Conservation (phyloP, 345 rosid species). For the Eucalyptus victrix region DNA sequence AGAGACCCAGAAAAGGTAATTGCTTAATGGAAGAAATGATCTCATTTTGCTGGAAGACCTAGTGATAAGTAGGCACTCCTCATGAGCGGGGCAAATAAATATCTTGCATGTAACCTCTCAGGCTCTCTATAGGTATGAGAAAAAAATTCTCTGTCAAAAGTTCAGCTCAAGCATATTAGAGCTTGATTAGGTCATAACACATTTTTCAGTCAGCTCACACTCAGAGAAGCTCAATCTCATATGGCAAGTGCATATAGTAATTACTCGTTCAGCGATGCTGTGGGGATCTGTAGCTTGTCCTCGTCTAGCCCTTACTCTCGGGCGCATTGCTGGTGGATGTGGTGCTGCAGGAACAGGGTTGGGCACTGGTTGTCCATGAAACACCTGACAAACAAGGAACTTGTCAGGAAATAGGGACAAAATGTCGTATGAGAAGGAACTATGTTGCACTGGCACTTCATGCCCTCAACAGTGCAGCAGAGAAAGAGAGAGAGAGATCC, state of each 20-base stretch:
- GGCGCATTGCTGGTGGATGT: conserved; percentile 92
- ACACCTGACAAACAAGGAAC: conserved; percentile 38
- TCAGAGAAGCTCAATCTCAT: background rate
- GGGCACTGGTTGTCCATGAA: conserved; percentile 82
- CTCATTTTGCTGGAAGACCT: background rate
- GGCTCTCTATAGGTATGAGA: background rate
- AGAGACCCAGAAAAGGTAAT: background rate
- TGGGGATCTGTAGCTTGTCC: conserved; percentile 99
- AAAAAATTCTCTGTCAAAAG: background rate
- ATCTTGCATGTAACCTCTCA: background rate
- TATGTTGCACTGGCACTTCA: background rate
- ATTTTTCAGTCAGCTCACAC: background rate
- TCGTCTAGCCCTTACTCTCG: conserved; percentile 95
- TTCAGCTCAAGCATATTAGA: background rate
- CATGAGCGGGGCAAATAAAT: background rate
- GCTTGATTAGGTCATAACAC: background rate
- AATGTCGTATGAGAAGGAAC: background rate
- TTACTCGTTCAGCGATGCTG: conserved; percentile 98
- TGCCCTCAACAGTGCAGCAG: background rate
- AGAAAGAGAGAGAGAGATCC: background rate
- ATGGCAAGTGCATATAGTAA: background rate
- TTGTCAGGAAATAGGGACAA: background rate
- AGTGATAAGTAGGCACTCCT: background rate
- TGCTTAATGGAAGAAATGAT: background rate
- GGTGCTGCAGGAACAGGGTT: conserved; percentile 61